phyloP scores from a whole-genome alignment of 805 yeast genomes.

The Starmerella davenportii region DNA sequence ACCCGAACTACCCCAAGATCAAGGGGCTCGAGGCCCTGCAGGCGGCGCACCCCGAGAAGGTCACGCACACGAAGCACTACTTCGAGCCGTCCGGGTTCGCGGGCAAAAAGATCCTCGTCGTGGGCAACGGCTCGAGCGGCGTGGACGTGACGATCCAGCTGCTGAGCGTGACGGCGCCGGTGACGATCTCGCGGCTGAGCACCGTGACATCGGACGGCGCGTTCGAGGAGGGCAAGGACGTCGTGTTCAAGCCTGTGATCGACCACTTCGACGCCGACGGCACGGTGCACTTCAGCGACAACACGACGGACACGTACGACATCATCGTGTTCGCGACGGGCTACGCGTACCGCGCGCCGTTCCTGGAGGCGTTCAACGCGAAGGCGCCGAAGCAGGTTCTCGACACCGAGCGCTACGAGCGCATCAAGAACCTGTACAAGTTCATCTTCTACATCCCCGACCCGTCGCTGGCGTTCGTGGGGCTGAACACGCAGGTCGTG shows the following conservation, averaged over 20 bases:
- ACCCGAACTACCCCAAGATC: constrained; percentile 41
- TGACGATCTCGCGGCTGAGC: constrained; percentile 34
- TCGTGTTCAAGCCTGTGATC: constrained; percentile 23
- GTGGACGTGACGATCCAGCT: constrained; percentile 52
- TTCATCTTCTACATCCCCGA: constrained; percentile 41
- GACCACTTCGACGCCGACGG: constrained; percentile 25
- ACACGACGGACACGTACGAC: constrained; percentile 33
- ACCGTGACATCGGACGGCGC: constrained; percentile 24
- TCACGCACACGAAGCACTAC: constrained; percentile 42
- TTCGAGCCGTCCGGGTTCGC: constrained; percentile 30
- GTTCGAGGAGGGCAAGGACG: constrained; percentile 23
- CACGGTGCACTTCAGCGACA: constrained; percentile 33
- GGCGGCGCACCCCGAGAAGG: constrained; percentile 6
- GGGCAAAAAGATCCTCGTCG: constrained; percentile 35
- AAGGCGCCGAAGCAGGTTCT: constrained; percentile 4
- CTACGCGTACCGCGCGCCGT: constrained; percentile 49
- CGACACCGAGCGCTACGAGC: constrained; percentile 26
- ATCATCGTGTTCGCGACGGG: constrained; percentile 57
- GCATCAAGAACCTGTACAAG: constrained; percentile 37
- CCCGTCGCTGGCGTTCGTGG: constrained; percentile 47
- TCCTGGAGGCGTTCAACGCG: constrained; percentile 25
- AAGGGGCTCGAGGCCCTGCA: constrained; percentile 35
- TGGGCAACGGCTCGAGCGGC: constrained; percentile 70
- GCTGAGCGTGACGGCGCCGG: constrained; percentile 27
- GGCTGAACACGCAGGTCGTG: constrained; percentile 25